A percentile compares a stretch with the other conserved stretches of the same genome.
Conservation (phyloP, 78 protist genomes). For the Dictyostelium purpureum region DNA sequence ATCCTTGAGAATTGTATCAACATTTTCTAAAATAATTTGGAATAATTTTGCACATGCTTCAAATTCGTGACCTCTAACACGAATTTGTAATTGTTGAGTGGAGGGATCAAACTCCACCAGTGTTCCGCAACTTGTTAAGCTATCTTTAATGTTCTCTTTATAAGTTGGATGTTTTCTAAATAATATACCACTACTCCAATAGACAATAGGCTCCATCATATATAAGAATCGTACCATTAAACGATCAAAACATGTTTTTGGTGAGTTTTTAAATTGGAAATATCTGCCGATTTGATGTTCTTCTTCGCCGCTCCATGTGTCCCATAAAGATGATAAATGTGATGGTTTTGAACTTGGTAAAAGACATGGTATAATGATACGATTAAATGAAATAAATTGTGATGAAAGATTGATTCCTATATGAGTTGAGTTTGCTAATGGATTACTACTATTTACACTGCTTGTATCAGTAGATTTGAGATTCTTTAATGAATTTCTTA, state of each 20-base stretch:
- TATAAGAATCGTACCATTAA: slow-evolving; percentile 66
- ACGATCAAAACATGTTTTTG: slow-evolving; percentile 41
- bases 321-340: slow-evolving; percentile 21
- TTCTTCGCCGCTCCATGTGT: slow-evolving; percentile 67
- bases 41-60: slow-evolving; percentile 54
- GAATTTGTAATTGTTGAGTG: slow-evolving; percentile 33
- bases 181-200: slow-evolving; percentile 46
- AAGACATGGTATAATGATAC: slow-evolving; percentile 55
- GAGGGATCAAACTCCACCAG: slow-evolving; percentile 32
- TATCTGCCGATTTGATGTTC: slow-evolving; percentile 66
- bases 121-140: slow-evolving; percentile 62
- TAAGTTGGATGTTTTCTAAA: slow-evolving; percentile 39
- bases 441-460: not conserved
- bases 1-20: slow-evolving; percentile 64
- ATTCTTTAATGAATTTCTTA: not conserved
- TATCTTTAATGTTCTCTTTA: slow-evolving; percentile 27
- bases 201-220: slow-evolving; percentile 50
- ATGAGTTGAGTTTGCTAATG: not conserved
- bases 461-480: not conserved
- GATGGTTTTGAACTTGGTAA: slow-evolving; percentile 55
- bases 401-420: not conserved
- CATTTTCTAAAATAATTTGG: slow-evolving; percentile 49
- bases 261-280: slow-evolving; percentile 39
- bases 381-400: not conserved
- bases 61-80: slow-evolving; percentile 74